Base-by-base conservation (phyloP, 2,329 filamentous ascomycete species). In the Aspergillus spinulosporus region DNA sequence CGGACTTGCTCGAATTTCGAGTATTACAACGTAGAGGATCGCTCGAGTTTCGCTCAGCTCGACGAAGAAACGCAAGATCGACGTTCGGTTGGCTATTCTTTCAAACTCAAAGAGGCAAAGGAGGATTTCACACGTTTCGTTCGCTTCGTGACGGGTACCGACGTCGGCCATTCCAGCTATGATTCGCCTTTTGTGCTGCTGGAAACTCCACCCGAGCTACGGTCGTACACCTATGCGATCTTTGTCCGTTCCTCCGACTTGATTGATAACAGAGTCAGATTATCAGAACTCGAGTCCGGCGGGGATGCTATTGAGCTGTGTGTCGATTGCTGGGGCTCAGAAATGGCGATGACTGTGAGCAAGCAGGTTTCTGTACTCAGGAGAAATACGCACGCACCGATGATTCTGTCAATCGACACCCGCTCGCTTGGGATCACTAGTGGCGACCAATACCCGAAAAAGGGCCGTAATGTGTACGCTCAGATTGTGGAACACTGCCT, bases 71-170 rank as follows among this genome's bases (percentile, higher is more conserved):
- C 68, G 32, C 71, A 70, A 3, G 78, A 81, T 59, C 75, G 76
- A 47, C 72, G 75, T 5, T 75, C 75, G 4, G 75, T 74, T 7
- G 75, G 72, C 34, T 76, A 78, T 52, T 78, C 78, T 5, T 80
- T 80, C 59, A 78, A 78, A 54, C 64, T 81, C 12, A 78, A 78
- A 63, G 74, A 80, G 56, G 82, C 77, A 43, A 84, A 84, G 60
- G 80, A 84, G 58, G 83, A 86, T 59, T 85, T 86, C 59, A 82
- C 80, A 1, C 77, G 75, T 7, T 86, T 85, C 61, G 78, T 86
- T 12, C 82, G 83, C 59, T 78, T 82, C 49, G 75, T 86, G 40
- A 83, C 80, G 4, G 82, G 82, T 1, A 77, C 79, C 49, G 76
- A 78, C 29, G 73, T 81, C 21, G 78, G 79, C 7, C 75, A 80